These are phyloP conservation scores for Rubroshorea leprosula DNA, from an alignment of 345 rosid species.

Conservation along the genomic window DNA sequence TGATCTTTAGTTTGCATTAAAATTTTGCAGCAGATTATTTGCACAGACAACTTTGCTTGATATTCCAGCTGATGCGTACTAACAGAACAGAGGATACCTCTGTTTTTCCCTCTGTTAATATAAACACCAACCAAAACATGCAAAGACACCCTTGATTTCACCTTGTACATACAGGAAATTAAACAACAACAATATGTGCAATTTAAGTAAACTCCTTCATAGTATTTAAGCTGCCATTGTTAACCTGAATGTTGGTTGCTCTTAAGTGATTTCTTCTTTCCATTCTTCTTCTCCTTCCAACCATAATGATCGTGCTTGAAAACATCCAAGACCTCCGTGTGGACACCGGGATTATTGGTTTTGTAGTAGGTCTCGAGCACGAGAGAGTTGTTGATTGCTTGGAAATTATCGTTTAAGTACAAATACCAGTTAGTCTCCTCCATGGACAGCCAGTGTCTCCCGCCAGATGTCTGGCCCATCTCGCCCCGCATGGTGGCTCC, in stretches of 20 bases:
- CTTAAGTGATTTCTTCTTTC: constrained; percentile 22
- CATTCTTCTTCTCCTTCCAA: constrained; percentile 16
- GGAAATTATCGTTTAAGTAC: constrained; percentile 84
- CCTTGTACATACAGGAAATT: no score
- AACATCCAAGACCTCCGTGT: constrained; percentile 55
- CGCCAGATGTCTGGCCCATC: constrained; percentile 35
- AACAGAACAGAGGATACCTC: no score
- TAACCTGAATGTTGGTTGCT: constrained; percentile 4
- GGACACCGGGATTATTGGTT: constrained; percentile 90
- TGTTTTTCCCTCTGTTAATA: no score
- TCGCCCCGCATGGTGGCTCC: constrained; percentile 78
- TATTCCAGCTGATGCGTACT: no score
- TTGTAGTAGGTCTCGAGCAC: constrained; percentile 60
- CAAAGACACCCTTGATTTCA: no score
- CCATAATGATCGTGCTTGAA: constrained; percentile 18
- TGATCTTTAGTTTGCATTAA: no score
- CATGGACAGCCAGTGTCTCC: not conserved
- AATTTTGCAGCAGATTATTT: no score
- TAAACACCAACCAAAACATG: no score
- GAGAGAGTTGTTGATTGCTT: constrained; percentile 83
- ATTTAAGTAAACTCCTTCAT: no score
- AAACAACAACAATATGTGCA: no score
- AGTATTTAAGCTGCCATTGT: no score
- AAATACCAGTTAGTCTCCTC: constrained; percentile 42
- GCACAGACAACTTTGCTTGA: no score